Conservation (phyloP, 1,284 basidiomycete genomes). For the Waitea zeae region DNA sequence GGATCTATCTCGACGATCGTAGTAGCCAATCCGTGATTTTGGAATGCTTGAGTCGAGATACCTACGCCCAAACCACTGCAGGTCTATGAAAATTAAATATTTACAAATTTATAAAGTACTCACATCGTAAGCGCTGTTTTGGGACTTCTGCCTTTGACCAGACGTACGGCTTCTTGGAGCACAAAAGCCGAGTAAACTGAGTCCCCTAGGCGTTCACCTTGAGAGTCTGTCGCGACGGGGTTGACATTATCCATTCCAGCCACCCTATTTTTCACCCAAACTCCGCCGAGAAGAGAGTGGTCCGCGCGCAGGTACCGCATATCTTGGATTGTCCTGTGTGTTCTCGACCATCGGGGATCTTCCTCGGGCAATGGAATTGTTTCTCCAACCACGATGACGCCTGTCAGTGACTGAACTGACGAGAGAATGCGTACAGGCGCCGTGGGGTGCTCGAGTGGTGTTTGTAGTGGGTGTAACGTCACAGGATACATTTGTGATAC, state of each 20-base stretch:
- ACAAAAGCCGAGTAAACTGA: constrained; percentile 77
- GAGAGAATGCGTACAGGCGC: constrained; percentile 48
- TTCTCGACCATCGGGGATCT: constrained; percentile 12
- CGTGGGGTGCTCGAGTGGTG: constrained; percentile 19
- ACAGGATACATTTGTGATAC: background rate
- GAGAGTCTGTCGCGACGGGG: constrained; percentile 27
- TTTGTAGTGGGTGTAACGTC: background rate
- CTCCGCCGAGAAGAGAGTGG: constrained; percentile 77
- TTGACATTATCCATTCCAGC: constrained; percentile 21
- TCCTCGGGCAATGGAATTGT: constrained; percentile 22
- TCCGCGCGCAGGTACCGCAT: constrained; percentile 76
- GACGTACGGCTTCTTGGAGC: constrained; percentile 65
- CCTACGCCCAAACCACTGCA: constrained; percentile 74
- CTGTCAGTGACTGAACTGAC: constrained; percentile 55
- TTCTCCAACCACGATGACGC: constrained; percentile 67
- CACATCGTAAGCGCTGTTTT: constrained; percentile 60
- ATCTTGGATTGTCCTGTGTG: constrained; percentile 23
- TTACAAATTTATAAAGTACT: constrained; percentile 10
- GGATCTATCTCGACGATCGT: constrained; percentile 80
- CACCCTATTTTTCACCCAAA: constrained; percentile 53
- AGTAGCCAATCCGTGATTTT: constrained; percentile 45
- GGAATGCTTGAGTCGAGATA: constrained; percentile 58
- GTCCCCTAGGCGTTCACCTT: constrained; percentile 40
- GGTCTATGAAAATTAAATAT: constrained; percentile 2
- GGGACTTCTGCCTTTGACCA: constrained; percentile 36